These are phyloP conservation scores for Termitomyces sp. DNA, from an alignment of 768 basidiomycete species.

Conservation along the genomic window DNA sequence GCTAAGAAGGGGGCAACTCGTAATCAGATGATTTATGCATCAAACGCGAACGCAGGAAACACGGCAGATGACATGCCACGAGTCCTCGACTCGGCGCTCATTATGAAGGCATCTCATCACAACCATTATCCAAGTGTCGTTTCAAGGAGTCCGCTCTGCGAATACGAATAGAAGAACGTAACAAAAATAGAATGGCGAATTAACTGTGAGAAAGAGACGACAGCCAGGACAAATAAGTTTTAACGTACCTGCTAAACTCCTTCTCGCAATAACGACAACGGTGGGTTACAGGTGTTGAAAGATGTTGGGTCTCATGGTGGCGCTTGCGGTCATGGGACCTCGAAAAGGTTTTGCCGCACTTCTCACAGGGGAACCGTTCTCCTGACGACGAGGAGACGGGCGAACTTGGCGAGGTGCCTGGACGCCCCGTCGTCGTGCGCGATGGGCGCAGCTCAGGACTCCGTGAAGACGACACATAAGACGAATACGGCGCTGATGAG, in stretches of 20 bases:
- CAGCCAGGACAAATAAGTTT: not conserved
- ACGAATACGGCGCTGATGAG: constrained; percentile 15
- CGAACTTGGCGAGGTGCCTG: constrained; percentile 33
- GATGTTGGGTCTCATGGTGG: constrained; percentile 75
- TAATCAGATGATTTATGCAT: constrained; percentile 4
- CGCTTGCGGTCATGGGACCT: constrained; percentile 79
- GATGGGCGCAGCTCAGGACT: constrained; percentile 26
- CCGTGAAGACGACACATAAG: constrained; percentile 25
- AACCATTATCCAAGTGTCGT: constrained; percentile 75
- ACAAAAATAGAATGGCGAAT: not conserved
- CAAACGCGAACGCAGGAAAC: not conserved
- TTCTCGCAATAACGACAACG: constrained; percentile 71
- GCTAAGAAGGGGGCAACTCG: constrained; percentile 4
- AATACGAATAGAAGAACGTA: constrained; percentile 5
- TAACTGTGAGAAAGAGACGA: constrained; percentile 8
- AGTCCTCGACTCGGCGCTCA: not conserved
- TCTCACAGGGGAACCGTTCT: constrained; percentile 68
- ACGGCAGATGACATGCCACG: not conserved
- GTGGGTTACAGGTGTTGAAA: constrained; percentile 58
- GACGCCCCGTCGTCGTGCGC: constrained; percentile 37
- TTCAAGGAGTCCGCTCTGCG: constrained; percentile 52
- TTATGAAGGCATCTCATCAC: constrained; percentile 22
- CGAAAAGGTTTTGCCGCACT: constrained; percentile 76
- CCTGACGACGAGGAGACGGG: constrained; percentile 38
- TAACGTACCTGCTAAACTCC: constrained; percentile 62